Evolutionary conservation across 371 early-diverging fungal genomes (phyloP), one percentile per base, ranked within the genome.

Genomic region (Mortierella sp.): DNA sequence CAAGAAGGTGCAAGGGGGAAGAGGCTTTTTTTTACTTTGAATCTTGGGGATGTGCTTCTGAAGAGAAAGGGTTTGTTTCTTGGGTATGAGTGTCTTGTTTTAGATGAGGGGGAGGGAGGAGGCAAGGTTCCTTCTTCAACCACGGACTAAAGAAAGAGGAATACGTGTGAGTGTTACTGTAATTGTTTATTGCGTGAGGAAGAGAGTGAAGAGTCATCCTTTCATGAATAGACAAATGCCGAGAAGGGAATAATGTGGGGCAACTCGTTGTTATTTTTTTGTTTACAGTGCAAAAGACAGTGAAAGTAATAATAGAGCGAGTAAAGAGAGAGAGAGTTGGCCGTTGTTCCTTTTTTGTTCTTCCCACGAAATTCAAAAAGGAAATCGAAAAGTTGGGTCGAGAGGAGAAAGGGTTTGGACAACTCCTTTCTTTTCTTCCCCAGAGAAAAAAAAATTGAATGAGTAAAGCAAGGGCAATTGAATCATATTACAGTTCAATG

Each of bases 311-410:
- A 70, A 70, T 46, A 44, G 71, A 34, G 67, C 34, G 19, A 37
- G 34, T 19, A 37, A 2, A 19, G 10, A 34, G 14, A 61, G 14
- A 61, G 34, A 61, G 61, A 64, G 64, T 64, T 64, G 64, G 37
- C 67, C 67, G 40, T 64, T 64, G 67, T 64, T 64, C 67, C 34
- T 40, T 54, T n/a, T 46, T 61, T 46, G 64, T 83, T 79, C 79
- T 83, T 83, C 83, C 83, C 83, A 83, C 83, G 83, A 74, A 83
- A 77, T 83, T 83, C 51, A 83, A 83, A 83, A 83, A 83, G 83
- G 83, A 83, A 83, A 83, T 79, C 72, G 72, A 26, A 70, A 16
- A 61, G 53, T 53, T 51, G 67, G 28, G 51, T n/a, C 34, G 31
- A n/a, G 43, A 75, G 40, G 51, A 28, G 51, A 61, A 70, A 72